These are phyloP conservation scores for Fusarium sp. DNA, from an alignment of 2,329 filamentous ascomycete genomes.

Conservation along the genomic window DNA sequence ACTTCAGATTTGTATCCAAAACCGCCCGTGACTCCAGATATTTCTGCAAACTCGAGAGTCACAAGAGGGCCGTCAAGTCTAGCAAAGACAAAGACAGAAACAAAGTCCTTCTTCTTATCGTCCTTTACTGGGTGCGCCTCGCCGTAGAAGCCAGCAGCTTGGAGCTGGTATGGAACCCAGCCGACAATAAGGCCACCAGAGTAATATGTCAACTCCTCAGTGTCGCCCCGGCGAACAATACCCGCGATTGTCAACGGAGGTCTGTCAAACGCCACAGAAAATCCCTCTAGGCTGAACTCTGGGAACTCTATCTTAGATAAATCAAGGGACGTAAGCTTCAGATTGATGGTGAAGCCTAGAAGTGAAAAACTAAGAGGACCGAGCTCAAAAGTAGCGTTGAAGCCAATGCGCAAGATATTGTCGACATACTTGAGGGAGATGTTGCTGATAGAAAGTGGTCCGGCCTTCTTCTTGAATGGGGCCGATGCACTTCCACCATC, in stretches of 20 bases:
- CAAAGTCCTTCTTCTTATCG: not conserved
- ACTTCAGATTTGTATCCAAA: slow-evolving; percentile 4
- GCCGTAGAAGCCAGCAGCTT: slow-evolving; percentile 1
- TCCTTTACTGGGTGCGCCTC: not conserved
- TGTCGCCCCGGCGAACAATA: not conserved
- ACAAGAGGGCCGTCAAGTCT: slow-evolving; percentile 2
- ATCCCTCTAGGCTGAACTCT: not conserved
- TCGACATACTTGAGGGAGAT: slow-evolving; percentile 54
- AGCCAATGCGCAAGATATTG: slow-evolving; percentile 46
- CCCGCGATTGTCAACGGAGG: not conserved
- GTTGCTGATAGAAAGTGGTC: slow-evolving; percentile 52
- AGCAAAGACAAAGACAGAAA: not conserved
- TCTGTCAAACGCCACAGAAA: not conserved
- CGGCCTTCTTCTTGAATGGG: slow-evolving; percentile 49
- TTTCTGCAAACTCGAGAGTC: not conserved
- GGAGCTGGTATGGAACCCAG: not conserved
- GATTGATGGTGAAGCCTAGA: slow-evolving; percentile 50
- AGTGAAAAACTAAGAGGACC: slow-evolving; percentile 54
- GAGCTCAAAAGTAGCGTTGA: slow-evolving; percentile 53
- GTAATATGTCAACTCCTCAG: not conserved
- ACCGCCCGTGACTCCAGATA: not conserved
- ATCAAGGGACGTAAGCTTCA: not conserved
- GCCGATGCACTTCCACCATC: slow-evolving; percentile 19
- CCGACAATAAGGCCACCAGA: slow-evolving; percentile 1
- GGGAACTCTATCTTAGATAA: not conserved